A percentile compares a stretch with the other conserved stretches of the same genome.
phyloP scores from a whole-genome alignment of 2,329 filamentous ascomycete genomes.

The Botrytis hyacinthi region DNA sequence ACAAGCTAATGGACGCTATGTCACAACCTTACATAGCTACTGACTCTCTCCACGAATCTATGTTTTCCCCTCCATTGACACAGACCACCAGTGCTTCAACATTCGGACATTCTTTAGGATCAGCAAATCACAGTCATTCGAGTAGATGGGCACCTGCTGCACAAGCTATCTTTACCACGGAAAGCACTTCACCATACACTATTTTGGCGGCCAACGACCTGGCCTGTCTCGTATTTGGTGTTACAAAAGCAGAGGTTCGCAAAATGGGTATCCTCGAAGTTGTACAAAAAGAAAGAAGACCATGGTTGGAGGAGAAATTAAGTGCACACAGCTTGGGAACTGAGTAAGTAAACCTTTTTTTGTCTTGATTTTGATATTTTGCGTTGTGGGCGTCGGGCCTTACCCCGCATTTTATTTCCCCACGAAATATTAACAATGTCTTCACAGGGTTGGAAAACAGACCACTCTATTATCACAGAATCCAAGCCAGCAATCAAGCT shows the following conservation, averaged over 20 bases:
- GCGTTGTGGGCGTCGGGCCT: not conserved
- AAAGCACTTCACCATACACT: slow-evolving; percentile 85
- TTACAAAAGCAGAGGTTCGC: slow-evolving; percentile 91
- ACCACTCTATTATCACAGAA: slow-evolving; percentile 27
- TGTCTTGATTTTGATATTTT: not conserved
- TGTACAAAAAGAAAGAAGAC: slow-evolving; percentile 81
- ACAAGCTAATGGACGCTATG: slow-evolving; percentile 80
- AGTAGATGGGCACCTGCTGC: slow-evolving; percentile 87
- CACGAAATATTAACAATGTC: slow-evolving; percentile 6
- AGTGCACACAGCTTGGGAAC: slow-evolving; percentile 57
- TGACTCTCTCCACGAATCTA: slow-evolving; percentile 33
- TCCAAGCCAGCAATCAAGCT: slow-evolving; percentile 35
- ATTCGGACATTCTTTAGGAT: slow-evolving; percentile 43
- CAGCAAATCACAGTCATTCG: slow-evolving; percentile 78
- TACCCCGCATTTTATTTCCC: not conserved
- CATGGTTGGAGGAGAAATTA: slow-evolving; percentile 87
- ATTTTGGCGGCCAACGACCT: slow-evolving; percentile 95
- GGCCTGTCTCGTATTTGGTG: slow-evolving; percentile 96
- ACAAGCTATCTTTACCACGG: slow-evolving; percentile 97
- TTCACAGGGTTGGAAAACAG: slow-evolving; percentile 26
- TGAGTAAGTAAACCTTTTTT: slow-evolving; percentile 11
- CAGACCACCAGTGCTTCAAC: slow-evolving; percentile 39
- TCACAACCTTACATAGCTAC: slow-evolving; percentile 63
- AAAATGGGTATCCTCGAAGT: slow-evolving; percentile 95
- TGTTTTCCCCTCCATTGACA: slow-evolving; percentile 46